Conservation (phyloP, 306 rosid species). For the Oemleria cerasiformis region DNA sequence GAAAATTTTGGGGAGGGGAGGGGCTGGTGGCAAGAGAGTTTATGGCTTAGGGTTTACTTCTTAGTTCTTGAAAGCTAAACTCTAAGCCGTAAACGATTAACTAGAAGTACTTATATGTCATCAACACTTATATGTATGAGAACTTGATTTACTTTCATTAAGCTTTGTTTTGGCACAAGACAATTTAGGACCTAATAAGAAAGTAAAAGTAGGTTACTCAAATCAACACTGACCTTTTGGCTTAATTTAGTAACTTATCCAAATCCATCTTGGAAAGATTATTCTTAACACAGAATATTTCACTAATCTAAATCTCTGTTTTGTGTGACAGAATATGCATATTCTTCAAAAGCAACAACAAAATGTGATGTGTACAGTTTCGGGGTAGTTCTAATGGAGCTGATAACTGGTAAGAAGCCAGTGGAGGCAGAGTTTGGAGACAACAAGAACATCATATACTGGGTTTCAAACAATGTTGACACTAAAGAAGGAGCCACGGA, state of each 20-base stretch:
- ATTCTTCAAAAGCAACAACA: slow-evolving; percentile 84
- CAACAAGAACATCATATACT: slow-evolving; percentile 71
- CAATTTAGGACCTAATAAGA: background rate
- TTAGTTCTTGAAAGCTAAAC: too few relatives aligned
- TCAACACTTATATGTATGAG: background rate
- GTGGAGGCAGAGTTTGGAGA: slow-evolving; percentile 89
- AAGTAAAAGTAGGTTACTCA: background rate
- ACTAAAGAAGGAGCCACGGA: slow-evolving; percentile 80
- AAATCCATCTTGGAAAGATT: background rate
- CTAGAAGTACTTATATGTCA: background rate
- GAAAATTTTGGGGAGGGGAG: too few relatives aligned
- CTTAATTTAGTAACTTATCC: background rate
- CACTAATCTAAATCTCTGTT: background rate
- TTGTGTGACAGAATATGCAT: slow-evolving; percentile 78
- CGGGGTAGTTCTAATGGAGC: slow-evolving; percentile 89
- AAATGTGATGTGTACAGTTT: slow-evolving; percentile 95
- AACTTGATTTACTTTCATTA: background rate
- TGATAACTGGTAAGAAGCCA: slow-evolving; percentile 88
- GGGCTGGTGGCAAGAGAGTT: too few relatives aligned
- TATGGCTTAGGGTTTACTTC: too few relatives aligned
- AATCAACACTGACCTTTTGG: background rate
- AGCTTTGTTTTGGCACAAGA: background rate
- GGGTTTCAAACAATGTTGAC: slow-evolving; percentile 90
- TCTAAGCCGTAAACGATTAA: too few relatives aligned
- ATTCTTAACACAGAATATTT: background rate